phyloP scores from a whole-genome alignment of 2,329 filamentous ascomycete species.

The Verticillium isaacii region DNA sequence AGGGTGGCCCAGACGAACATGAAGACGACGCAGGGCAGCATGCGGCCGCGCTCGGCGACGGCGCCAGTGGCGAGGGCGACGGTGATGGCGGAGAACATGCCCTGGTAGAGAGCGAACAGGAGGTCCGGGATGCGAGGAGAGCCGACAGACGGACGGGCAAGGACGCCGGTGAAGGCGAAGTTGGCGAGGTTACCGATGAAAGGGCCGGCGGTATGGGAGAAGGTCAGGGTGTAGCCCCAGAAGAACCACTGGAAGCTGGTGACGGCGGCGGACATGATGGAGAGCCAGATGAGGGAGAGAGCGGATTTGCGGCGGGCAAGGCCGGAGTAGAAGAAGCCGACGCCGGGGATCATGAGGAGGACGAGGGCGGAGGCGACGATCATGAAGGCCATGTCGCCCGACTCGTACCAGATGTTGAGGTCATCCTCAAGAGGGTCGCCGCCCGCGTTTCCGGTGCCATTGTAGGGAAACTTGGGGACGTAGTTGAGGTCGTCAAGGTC shows the following conservation, averaged over 20 bases:
- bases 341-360: constrained; percentile 87
- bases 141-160: constrained; percentile 71
- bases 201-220: constrained; percentile 69
- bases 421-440: constrained; percentile 64
- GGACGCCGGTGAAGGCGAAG: constrained; percentile 72
- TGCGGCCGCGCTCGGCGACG: constrained; percentile 79
- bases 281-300: constrained; percentile 85
- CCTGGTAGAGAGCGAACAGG: constrained; percentile 80
- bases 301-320: constrained; percentile 85
- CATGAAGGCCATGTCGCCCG: constrained; percentile 83
- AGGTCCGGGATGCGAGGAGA: constrained; percentile 73
- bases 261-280: constrained; percentile 78
- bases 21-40: constrained; percentile 84
- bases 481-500: constrained; percentile 41
- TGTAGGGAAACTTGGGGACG: constrained; percentile 50
- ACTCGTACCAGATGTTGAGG: constrained; percentile 74
- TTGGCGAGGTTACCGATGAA: constrained; percentile 78
- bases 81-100: constrained; percentile 84
- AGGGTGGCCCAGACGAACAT: constrained; percentile 91
- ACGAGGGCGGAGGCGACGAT: constrained; percentile 78
- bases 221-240: constrained; percentile 81
- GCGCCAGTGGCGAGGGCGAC: constrained; percentile 82
- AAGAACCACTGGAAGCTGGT: constrained; percentile 93
- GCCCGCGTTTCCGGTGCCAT: constrained; percentile 59
- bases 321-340: constrained; percentile 93